A percentile compares a stretch with the other conserved stretches of the same genome.
phyloP scores from a whole-genome alignment of 2,329 filamentous ascomycete genomes.

The Talaromyces verruculosus region DNA sequence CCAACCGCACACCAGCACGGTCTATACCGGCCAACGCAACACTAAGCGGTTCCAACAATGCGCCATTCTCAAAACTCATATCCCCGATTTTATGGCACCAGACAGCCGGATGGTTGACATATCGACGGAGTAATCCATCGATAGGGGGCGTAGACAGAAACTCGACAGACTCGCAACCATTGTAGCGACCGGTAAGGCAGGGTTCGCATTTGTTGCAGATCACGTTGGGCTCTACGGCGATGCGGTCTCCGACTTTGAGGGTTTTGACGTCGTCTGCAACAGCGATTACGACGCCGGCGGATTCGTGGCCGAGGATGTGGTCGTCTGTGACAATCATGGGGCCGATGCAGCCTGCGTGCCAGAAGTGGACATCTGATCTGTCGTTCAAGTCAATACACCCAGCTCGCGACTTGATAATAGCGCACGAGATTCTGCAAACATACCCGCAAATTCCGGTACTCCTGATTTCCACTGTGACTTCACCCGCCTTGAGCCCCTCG shows the following conservation, averaged over 20 bases:
- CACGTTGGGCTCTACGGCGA: conserved; percentile 91
- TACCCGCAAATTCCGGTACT: conserved; percentile 96
- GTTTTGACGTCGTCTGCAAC: conserved; percentile 69
- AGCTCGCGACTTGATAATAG: too few relatives aligned
- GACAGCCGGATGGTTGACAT: conserved; percentile 88
- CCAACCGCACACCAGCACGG: conserved; percentile 74
- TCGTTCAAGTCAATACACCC: conserved; percentile 2
- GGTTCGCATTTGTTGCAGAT: conserved; percentile 89
- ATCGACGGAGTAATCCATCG: conserved; percentile 80
- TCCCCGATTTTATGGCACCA: conserved; percentile 97
- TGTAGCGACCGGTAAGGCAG: conserved; percentile 89
- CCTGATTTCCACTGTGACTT: conserved; percentile 85
- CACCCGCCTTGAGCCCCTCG: conserved; percentile 69
- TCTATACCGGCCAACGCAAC: conserved; percentile 88
- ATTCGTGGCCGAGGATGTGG: conserved; percentile 93
- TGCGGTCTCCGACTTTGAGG: conserved; percentile 81
- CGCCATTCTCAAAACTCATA: conserved; percentile 89
- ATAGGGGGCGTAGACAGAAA: conserved; percentile 93
- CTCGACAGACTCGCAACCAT: conserved; percentile 80
- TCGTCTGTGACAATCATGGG: conserved; percentile 89
- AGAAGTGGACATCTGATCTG: conserved; percentile 94
- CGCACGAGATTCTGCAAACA: conserved; percentile 26
- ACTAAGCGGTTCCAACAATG: conserved; percentile 83
- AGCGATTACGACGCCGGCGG: conserved; percentile 74
- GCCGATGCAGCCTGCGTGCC: conserved; percentile 91